phyloP scores from a whole-genome alignment of 257 asterid species.

The Thymus quinquecostatus region DNA sequence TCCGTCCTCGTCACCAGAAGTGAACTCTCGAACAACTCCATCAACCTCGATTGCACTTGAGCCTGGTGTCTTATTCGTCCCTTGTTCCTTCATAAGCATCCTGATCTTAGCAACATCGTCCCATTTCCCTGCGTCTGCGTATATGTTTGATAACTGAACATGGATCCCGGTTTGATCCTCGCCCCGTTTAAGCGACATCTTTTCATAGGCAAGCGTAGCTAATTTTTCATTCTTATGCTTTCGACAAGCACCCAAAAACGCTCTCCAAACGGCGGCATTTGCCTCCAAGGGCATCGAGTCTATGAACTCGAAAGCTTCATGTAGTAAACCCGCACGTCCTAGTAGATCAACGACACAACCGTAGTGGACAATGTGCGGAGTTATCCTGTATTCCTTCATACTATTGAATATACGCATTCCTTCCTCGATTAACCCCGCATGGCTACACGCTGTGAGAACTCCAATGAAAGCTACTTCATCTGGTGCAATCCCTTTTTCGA shows the following conservation, averaged over 20 bases:
- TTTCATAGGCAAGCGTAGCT: constrained; percentile 34
- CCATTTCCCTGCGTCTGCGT: constrained; percentile 60
- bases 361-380: constrained; percentile 48
- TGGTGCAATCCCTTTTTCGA: constrained; percentile 35
- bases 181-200: constrained; percentile 24
- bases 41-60: constrained; percentile 57
- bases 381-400: constrained; percentile 42
- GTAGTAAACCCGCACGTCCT: constrained; percentile 60
- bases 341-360: constrained; percentile 57
- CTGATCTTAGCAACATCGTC: constrained; percentile 54
- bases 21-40: constrained; percentile 56
- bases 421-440: constrained; percentile 49
- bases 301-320: constrained; percentile 45
- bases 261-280: constrained; percentile 47
- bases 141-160: constrained; percentile 54
- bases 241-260: constrained; percentile 52
- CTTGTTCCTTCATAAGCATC: constrained; percentile 51
- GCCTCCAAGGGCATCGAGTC: constrained; percentile 49
- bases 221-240: constrained; percentile 44
- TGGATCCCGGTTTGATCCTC: constrained; percentile 49
- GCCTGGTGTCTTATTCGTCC: constrained; percentile 54
- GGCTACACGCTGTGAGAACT: constrained; percentile 66
- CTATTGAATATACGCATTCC: constrained; percentile 44
- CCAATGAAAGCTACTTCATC: constrained; percentile 50
- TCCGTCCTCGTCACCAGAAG: constrained; percentile 42